Evolutionary conservation across 2,329 filamentous ascomycete genomes (phyloP), one percentile per base, ranked within the genome.

Genomic region (Mycocentrospora acerina): DNA sequence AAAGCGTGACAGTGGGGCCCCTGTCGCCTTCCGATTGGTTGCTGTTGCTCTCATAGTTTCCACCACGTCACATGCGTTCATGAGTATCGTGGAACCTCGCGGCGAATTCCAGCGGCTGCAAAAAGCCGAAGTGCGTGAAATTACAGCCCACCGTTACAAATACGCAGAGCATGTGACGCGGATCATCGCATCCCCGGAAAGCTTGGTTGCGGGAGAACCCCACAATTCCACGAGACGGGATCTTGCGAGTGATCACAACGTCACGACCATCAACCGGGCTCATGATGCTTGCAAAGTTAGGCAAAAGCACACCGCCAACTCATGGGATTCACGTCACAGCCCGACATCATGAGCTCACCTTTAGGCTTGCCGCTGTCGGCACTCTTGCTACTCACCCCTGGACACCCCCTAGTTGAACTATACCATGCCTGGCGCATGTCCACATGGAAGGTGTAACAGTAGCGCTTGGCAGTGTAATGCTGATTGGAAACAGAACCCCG

Each of bases 231-330:
- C 44, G 47, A 48, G 19, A 22, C n/a, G n/a, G n/a, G 9, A 29
- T 42, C 39, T 35, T 28, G 34, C 47, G 31, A 41, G 39, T 51
- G 48, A 51, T 48, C 32, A 35, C 28, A 37, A 22, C 42, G 37
- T 54, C 51, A 54, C 48, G 33, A 38, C 40, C 27, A 37, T 39
- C 35, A 15, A 22, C 19, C 19, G 9, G 5, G 5, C 33, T 46
- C 43, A 49, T 38, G 25, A 47, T 49, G 46, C 33, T 17, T 35
- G 16, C n/a, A 29, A 36, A 8, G 29, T 15, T 16, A 27, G 19
- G 37, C 29, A 24, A 28, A 28, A 30, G 28, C 34, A 17, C 29
- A 17, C 17, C 15, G 16, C 14, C 10, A n/a, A 16, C 31, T 4
- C 1, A 12, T 24, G 24, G 27, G 16, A 18, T 17, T 12, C 24